phyloP scores from a whole-genome alignment of 2,329 filamentous ascomycete genomes.

The Penicillium sp. region DNA sequence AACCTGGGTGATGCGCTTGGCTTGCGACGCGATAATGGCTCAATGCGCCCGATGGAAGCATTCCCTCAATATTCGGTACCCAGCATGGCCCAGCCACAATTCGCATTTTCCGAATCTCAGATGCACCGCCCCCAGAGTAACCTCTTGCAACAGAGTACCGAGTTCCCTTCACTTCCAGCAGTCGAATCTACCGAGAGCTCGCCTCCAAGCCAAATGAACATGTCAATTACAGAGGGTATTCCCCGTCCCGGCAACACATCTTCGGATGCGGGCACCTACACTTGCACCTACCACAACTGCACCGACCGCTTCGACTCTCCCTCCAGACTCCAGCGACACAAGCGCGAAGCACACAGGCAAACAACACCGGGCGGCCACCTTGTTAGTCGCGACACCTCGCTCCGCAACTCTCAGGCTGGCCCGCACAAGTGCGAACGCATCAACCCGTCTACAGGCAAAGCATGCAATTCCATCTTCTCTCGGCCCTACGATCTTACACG shows the following conservation, averaged over 20 bases:
- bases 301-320: constrained; percentile 84
- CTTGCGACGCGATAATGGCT: constrained; percentile 38
- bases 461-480: constrained; percentile 91
- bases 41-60: constrained; percentile 44
- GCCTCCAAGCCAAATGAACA: constrained; percentile 35
- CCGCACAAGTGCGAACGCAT: constrained; percentile 90
- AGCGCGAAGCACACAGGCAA: constrained; percentile 85
- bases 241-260: constrained; percentile 61
- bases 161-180: constrained; percentile 59
- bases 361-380: constrained; percentile 54
- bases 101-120: constrained; percentile 41
- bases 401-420: constrained; percentile 82
- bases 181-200: constrained; percentile 57
- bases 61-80: constrained; percentile 43
- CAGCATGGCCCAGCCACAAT: constrained; percentile 50
- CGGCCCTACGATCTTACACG: constrained; percentile 93
- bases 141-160: constrained; percentile 48
- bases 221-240: constrained; percentile 35
- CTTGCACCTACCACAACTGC: constrained; percentile 93
- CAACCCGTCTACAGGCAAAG: constrained; percentile 92
- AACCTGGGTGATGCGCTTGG: constrained; percentile 44
- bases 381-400: constrained; percentile 43
- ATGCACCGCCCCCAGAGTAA: constrained; percentile 32
- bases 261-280: constrained; percentile 85
- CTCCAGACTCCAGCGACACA: constrained; percentile 86